Percentiles rank a stretch among this genome's conserved stretches.
Conservation (phyloP, 2,329 filamentous ascomycete species). For the Fusarium mundagurra region DNA sequence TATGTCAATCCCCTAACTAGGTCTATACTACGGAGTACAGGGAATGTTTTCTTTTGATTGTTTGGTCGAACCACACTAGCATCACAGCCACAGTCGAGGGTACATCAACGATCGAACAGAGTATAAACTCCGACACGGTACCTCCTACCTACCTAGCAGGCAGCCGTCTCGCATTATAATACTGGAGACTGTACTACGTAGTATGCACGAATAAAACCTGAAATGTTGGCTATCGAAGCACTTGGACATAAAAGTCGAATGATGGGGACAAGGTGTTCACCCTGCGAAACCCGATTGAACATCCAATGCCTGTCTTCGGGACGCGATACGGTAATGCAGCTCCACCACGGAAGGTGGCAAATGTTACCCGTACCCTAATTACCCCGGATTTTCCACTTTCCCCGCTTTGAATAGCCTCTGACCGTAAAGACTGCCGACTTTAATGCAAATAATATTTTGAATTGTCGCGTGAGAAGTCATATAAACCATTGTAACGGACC, state of each 20-base stretch:
- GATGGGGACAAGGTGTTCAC: neutral
- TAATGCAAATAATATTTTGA: neutral
- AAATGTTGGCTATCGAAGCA: slow-evolving; percentile 22
- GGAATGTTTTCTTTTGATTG: neutral
- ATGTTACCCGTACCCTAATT: slow-evolving; percentile 36
- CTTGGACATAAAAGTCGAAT: slow-evolving; percentile 27
- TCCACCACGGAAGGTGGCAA: slow-evolving; percentile 37
- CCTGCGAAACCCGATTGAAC: slow-evolving; percentile 13
- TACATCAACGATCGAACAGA: neutral
- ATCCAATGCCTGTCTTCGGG: slow-evolving; percentile 9
- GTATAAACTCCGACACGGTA: neutral
- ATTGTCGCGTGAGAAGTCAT: slow-evolving; percentile 18
- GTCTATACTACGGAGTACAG: neutral
- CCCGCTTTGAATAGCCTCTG: slow-evolving; percentile 28
- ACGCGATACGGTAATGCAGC: slow-evolving; percentile 8
- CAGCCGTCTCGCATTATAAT: neutral
- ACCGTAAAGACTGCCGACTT: slow-evolving; percentile 33
- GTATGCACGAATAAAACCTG: neutral
- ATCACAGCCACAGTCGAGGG: neutral
- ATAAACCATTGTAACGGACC: neutral
- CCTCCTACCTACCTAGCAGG: neutral
- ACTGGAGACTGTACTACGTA: neutral
- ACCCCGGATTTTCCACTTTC: slow-evolving; percentile 43
- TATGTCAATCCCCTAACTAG: neutral
- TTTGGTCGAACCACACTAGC: neutral